Conservation (phyloP, 1,139 yeast genomes). For the Pichia sp. region DNA sequence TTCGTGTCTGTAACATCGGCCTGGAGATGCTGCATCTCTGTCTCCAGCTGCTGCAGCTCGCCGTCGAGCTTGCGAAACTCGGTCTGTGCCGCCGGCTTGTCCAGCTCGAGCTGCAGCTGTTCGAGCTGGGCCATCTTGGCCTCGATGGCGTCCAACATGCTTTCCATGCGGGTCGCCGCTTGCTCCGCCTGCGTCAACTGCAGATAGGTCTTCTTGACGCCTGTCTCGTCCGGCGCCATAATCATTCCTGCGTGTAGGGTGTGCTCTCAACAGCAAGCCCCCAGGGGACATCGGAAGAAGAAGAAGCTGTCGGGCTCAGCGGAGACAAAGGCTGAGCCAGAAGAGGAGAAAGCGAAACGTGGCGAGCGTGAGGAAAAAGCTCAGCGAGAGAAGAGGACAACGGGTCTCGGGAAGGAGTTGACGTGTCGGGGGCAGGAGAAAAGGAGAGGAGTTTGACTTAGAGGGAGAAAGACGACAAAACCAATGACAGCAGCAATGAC, state of each 20-base stretch:
- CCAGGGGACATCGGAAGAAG: neutral
- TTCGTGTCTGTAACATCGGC: neutral
- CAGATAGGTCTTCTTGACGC: constrained; percentile 14
- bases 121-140: constrained; percentile 44
- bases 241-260: constrained; percentile 1
- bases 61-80: neutral
- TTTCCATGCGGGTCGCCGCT: constrained; percentile 40
- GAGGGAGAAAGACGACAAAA: neutral
- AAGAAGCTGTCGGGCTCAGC: neutral
- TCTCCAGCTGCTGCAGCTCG: constrained; percentile 11
- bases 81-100: neutral
- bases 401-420: neutral
- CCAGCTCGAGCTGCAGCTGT: constrained; percentile 5
- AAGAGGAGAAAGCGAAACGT: constrained; percentile 4
- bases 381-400: neutral
- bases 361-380: neutral
- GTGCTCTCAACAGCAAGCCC: neutral
- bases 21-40: constrained; percentile 10
- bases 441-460: neutral
- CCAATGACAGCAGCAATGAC: neutral
- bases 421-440: neutral
- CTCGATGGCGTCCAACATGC: constrained; percentile 53
- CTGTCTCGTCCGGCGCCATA: neutral
- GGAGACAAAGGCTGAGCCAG: neutral
- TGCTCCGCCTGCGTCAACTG: constrained; percentile 22